Conservation (phyloP, 768 basidiomycete genomes). For the Suillus plorans region DNA sequence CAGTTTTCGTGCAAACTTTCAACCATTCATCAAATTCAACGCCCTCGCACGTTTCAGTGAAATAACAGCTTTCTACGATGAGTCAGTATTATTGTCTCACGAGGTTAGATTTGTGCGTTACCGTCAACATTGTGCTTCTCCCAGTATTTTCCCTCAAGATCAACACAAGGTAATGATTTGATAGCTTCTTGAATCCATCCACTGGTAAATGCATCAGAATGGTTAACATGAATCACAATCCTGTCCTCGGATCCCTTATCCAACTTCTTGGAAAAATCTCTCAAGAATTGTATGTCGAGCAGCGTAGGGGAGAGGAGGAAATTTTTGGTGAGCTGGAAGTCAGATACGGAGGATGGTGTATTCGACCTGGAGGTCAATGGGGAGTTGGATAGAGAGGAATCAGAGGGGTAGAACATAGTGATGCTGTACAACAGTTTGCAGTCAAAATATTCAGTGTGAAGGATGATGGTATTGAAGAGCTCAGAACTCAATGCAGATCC, state of each 20-base stretch:
- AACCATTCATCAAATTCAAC: neutral
- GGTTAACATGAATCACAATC: slow-evolving; percentile 23
- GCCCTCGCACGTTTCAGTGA: neutral
- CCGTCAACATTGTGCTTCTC: neutral
- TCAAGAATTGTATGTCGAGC: slow-evolving; percentile 13
- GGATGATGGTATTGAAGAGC: neutral
- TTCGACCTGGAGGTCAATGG: slow-evolving; percentile 21
- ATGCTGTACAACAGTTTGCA: neutral
- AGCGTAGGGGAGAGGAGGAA: slow-evolving; percentile 25
- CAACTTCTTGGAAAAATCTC: slow-evolving; percentile 19
- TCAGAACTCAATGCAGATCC: neutral
- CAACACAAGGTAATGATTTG: neutral
- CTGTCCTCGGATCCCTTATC: slow-evolving; percentile 29
- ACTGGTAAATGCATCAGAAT: neutral
- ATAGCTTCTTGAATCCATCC: neutral
- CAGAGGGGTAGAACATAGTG: slow-evolving; percentile 20
- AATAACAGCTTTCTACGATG: neutral
- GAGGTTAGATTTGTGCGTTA: neutral
- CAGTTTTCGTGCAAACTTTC: neutral
- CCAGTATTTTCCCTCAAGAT: neutral
- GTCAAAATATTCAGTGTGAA: neutral
- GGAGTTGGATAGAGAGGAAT: slow-evolving; percentile 12
- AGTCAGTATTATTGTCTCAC: neutral
- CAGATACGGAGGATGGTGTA: slow-evolving; percentile 23
- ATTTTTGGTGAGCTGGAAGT: slow-evolving; percentile 17